These are phyloP conservation scores for Phytophthora pisi DNA, from an alignment of 352 stramenopile species.

Conservation along the genomic window DNA sequence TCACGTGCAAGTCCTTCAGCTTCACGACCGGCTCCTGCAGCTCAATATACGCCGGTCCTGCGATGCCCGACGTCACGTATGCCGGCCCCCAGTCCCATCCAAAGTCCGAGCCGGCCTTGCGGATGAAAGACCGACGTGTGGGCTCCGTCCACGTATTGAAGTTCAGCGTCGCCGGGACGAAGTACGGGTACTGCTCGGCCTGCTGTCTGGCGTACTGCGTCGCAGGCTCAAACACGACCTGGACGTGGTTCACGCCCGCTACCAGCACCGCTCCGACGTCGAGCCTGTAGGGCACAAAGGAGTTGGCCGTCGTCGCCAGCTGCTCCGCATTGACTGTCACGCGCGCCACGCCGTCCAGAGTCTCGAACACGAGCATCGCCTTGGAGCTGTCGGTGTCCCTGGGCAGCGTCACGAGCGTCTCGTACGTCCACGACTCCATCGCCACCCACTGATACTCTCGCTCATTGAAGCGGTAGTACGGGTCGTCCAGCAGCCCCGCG, in stretches of 20 bases:
- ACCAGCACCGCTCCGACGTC: constrained; percentile 33
- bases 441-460: constrained; percentile 69
- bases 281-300: constrained; percentile 70
- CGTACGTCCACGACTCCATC: constrained; percentile 76
- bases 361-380: constrained; percentile 60
- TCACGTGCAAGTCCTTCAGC: constrained; percentile 50
- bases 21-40: constrained; percentile 20
- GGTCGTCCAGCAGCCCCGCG: constrained; percentile 64
- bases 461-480: constrained; percentile 81
- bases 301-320: constrained; percentile 58
- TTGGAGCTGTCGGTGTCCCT: neutral
- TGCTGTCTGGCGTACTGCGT: constrained; percentile 60
- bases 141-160: constrained; percentile 84
- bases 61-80: constrained; percentile 68
- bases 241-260: constrained; percentile 50
- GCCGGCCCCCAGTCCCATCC: constrained; percentile 89
- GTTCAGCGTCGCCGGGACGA: constrained; percentile 74
- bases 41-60: constrained; percentile 58
- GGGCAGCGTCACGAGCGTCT: constrained; percentile 50
- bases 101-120: constrained; percentile 88
- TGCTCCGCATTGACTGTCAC: constrained; percentile 68
- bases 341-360: constrained; percentile 70
- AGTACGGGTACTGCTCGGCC: constrained; percentile 73
- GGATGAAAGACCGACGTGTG: constrained; percentile 77
- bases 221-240: constrained; percentile 62